Evolutionary conservation across 2,329 filamentous ascomycete species (phyloP), one percentile per base, ranked within the genome.

Genomic region (Hypoxylon sp.): DNA sequence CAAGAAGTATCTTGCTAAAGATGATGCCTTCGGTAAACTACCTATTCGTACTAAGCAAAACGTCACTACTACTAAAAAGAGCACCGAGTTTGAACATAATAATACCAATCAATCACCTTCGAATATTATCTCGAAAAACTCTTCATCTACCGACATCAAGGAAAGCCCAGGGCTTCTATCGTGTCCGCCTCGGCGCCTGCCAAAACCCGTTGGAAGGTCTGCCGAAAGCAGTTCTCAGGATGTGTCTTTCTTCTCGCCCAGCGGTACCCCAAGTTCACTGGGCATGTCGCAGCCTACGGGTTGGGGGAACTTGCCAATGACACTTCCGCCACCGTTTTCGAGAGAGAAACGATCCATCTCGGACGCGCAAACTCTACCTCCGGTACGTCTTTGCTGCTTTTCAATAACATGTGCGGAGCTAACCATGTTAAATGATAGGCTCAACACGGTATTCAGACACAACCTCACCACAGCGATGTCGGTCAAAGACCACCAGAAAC

Each of bases 1-100:
- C 66, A 78, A 69, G 30, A 78, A 70, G 41, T 78, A 79, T 66
- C 77, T 80, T 60, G 73, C 73, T 43, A 72, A 67, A 59, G 73
- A 76, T 19, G 70, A 75, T 49, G 59, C 49, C 51, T 68, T 72
- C 17, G 59, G 61, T 11, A 60, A 69, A 23, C 60, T 74, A 17
- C 69, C 70, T 43, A 38, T 71, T 57, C 71, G 66, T 25, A 58
- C 63, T 14, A 68, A 63, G 60, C 62, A 52, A 25, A 32, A 63
- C 14, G 34, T 21, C 13, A n/a, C 32, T 11, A 32, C 43, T 34
- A n/a, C 17, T 25, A 60, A 65, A 52, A 64, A 59, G 30, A 69
- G 60, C 46, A 62, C 23, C 10, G 70, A 64, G 30, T 51, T 57
- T 6, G 69, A 60, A 38, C 58, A 61, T 28, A 45, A 36, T 49